Evolutionary conservation across 2,329 filamentous ascomycete genomes (phyloP), one percentile per base, ranked within the genome.

Genomic region (Neurospora sp.): DNA sequence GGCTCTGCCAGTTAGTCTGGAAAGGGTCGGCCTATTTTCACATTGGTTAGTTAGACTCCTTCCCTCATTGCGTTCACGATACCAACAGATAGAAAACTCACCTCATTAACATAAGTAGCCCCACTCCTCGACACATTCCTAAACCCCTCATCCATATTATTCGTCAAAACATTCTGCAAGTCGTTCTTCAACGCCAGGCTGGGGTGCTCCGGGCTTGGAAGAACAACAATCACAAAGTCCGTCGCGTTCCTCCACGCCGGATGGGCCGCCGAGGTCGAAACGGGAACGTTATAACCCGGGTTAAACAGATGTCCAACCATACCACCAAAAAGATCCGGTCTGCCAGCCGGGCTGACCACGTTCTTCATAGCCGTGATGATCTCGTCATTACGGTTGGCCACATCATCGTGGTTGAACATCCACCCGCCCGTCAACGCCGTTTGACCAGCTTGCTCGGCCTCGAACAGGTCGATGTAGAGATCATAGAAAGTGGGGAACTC

Each of bases 71-170:
- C 23, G 23, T 23, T 23, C 23, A 23, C 23, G 23, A 23, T 23
- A 23, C 23, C 23, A 23, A 23, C 23, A 23, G 2, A 23, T 23
- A 23, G 23, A 23, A 23, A 23, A 62, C 71, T 67, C 2, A 78
- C 77, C 76, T 84, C 83, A 72, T 83, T 85, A 67, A 83, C 76
- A 73, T 85, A 85, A 6, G 81, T 79, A 39, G 81, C 79, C 0
- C 80, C 80, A 46, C 77, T 77, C 57, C 75, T 79, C 69, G 75
- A 81, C 36, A 75, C 82, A 15, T 78, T 72, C 38, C 78, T 76
- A 66, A 84, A 76, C 1, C 77, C 78, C 33, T 73, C 78, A 65
- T 80, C 79, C 70, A 78, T 77, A 15, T 79, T 76, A 62, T 81
- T 77, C 41, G 79, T 80, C 68, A 82, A 71, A 8, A 80, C 76